Base-by-base conservation (phyloP, 129 eudicot species). In the Lactuca saligna region DNA sequence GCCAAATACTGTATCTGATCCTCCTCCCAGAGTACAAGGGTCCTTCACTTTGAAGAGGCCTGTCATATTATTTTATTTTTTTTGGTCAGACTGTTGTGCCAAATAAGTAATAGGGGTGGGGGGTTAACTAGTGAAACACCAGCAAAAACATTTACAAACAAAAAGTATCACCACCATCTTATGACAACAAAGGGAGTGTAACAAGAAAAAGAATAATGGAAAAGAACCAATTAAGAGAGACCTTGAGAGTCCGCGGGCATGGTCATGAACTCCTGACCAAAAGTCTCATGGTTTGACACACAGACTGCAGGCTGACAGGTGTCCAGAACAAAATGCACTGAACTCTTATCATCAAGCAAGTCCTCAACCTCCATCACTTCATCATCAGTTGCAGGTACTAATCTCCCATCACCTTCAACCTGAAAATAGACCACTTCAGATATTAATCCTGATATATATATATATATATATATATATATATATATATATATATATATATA, bases 401-500 rank as follows among this genome's bases (percentile, higher is more conserved):
- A 81, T 75, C 75, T 86, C 66, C 98, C 98, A 88, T 86, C 88
- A 55, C 86, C 92, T 81, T 84, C 96, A 80, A 92, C 96, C 98
- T 92, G 69, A 39, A 78, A 75, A 57, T 57, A 11, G 12, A 66
- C 58, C 59, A 48, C 37, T 12, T 3, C 12, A 12, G 29, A 75
- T 20, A 46, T 68, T 34, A 57, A 48, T 20, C 14, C 7, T 17
- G n/a, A 15, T 44, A 25, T 9, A 31, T 56, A 20, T 20, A 20
- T 20, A 20, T 20, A 20, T 20, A 20, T 20, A 20, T 20, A 20
- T 20, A 20, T 20, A 38, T 6, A n/a, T n/a, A n/a, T n/a, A n/a
- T n/a, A n/a, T n/a, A n/a, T n/a, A n/a, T n/a, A n/a, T n/a, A n/a
- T n/a, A n/a, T n/a, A n/a, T n/a, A n/a, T n/a, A n/a, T n/a, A n/a